Evolutionary conservation across 1,284 basidiomycete genomes (phyloP).

Genomic region (Cryptococcus sp.): DNA sequence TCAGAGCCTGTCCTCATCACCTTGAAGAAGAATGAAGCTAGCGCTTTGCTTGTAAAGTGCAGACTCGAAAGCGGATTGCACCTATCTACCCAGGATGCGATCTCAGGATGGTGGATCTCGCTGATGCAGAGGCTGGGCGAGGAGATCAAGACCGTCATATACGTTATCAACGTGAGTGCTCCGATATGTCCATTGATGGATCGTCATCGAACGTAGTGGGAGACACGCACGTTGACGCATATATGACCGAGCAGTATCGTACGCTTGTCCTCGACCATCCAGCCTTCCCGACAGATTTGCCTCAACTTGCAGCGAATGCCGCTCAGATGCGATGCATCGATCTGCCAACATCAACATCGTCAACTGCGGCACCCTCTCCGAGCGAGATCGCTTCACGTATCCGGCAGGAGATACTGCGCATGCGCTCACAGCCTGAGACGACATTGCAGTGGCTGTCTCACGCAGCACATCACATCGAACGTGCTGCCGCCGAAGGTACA

Average conservation of each 20-base stretch:
- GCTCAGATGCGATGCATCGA: conserved; percentile 31
- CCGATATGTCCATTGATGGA: not conserved
- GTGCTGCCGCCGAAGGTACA: conserved; percentile 12
- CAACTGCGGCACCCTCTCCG: not conserved
- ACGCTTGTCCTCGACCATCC: conserved; percentile 22
- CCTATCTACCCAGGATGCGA: conserved; percentile 19
- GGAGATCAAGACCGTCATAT: not conserved
- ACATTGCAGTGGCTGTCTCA: conserved; percentile 11
- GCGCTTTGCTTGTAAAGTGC: not conserved
- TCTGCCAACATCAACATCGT: not conserved
- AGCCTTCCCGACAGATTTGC: conserved; percentile 26
- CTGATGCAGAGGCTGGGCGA: conserved; percentile 19
- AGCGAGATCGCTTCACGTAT: conserved; percentile 2
- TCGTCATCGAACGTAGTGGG: not conserved
- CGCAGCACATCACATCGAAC: conserved; percentile 6
- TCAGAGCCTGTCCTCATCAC: not conserved
- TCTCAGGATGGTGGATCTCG: conserved; percentile 27
- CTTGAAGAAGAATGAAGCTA: not conserved
- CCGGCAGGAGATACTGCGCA: conserved; percentile 1
- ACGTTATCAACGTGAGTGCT: conserved; percentile 4
- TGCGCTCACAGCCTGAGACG: conserved; percentile 1
- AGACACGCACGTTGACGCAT: not conserved
- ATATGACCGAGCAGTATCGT: conserved; percentile 26
- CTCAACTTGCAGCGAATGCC: conserved; percentile 30
- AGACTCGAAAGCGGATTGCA: not conserved